Conservation (phyloP, 163 green algal species). For the Coccomyxa subellipsoidea region DNA sequence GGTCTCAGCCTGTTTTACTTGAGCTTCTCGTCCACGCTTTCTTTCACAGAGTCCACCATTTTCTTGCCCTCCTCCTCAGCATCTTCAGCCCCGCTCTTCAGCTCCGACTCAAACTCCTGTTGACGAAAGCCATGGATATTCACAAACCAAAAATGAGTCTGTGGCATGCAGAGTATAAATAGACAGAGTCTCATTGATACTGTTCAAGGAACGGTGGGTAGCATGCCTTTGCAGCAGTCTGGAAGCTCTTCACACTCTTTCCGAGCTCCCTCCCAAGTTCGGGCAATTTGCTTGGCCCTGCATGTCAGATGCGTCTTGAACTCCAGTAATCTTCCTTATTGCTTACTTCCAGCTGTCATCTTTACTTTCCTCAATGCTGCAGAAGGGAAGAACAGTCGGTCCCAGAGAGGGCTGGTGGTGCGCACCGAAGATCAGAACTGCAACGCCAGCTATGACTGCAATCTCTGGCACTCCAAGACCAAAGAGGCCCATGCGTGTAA, state of each 20-base stretch:
- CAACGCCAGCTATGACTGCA: slow-evolving; percentile 92
- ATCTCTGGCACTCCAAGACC: slow-evolving; percentile 93
- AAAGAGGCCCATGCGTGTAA: slow-evolving; percentile 76
- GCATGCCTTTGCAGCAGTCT: slow-evolving; percentile 78
- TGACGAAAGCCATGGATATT: not conserved
- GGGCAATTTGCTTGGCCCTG: slow-evolving; percentile 91
- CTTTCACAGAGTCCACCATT: not conserved
- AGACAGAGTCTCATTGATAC: not conserved
- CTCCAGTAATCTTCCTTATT: not conserved
- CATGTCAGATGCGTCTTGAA: not conserved
- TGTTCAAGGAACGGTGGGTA: not conserved
- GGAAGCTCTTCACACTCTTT: slow-evolving; percentile 90
- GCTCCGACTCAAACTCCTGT: slow-evolving; percentile 7
- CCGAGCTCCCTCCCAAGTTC: slow-evolving; percentile 91
- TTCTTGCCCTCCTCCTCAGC: slow-evolving; percentile 4
- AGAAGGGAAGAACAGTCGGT: not conserved
- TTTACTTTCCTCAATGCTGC: not conserved
- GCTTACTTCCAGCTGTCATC: too few relatives aligned
- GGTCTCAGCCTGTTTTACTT: not conserved
- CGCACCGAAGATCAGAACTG: slow-evolving; percentile 86
- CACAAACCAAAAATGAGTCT: too few relatives aligned
- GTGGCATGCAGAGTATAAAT: too few relatives aligned
- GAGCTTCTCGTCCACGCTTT: not conserved
- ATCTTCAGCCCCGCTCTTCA: slow-evolving; percentile 5
- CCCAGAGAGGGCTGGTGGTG: not conserved